Conservation (phyloP, 2,329 filamentous ascomycete genomes). For the Didymella pomorum region DNA sequence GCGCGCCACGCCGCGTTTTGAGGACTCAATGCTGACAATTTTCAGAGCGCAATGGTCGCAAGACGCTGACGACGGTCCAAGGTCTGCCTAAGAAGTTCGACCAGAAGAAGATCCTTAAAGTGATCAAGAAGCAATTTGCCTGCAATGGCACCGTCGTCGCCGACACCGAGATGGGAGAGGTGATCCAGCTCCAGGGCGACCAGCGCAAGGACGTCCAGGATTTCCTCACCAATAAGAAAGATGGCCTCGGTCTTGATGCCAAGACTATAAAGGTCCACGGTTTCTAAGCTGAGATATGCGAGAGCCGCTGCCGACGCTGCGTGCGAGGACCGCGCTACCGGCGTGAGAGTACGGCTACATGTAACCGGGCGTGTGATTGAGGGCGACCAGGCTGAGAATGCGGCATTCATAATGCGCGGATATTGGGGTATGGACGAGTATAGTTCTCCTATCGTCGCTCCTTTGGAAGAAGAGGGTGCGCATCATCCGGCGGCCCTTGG, state of each 20-base stretch:
- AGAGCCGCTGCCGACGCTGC: constrained; percentile 11
- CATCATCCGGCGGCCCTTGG: not conserved
- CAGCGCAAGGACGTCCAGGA: constrained; percentile 99
- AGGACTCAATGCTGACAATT: constrained; percentile 62
- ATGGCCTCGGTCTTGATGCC: constrained; percentile 89
- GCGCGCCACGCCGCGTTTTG: not conserved
- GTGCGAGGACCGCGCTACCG: not conserved
- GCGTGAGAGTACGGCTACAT: constrained; percentile 5
- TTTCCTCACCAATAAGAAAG: constrained; percentile 95
- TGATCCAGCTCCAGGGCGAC: constrained; percentile 99
- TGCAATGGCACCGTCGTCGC: constrained; percentile 99
- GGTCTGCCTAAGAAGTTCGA: constrained; percentile 99
- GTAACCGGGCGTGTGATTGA: constrained; percentile 1
- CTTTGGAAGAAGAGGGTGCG: constrained; percentile 9
- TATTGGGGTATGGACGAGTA: constrained; percentile 2
- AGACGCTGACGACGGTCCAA: constrained; percentile 99
- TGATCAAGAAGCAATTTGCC: constrained; percentile 99
- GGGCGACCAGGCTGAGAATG: constrained; percentile 2
- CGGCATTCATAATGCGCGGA: not conserved
- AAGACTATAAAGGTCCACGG: constrained; percentile 90
- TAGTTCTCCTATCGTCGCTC: constrained; percentile 15
- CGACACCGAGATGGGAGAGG: constrained; percentile 96
- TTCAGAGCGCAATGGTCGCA: constrained; percentile 99
- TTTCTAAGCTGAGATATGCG: constrained; percentile 33
- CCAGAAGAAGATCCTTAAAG: constrained; percentile 99